These are phyloP conservation scores for Metrosideros polymorpha DNA, from an alignment of 441 rosid species.

Conservation along the genomic window DNA sequence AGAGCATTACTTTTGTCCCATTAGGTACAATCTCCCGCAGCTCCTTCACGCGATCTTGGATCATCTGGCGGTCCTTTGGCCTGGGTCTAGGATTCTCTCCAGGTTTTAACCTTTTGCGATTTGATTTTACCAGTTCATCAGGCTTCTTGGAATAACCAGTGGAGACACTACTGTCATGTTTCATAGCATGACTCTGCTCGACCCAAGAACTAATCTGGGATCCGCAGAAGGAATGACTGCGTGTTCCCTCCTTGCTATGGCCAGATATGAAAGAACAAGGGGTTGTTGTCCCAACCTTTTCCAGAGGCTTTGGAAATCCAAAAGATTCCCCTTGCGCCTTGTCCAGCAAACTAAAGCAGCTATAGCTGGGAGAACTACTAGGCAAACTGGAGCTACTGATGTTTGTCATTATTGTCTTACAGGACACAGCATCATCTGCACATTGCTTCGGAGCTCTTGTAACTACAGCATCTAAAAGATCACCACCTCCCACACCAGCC, in stretches of 20 bases:
- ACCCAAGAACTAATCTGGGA: constrained; percentile 88
- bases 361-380: constrained; percentile 21
- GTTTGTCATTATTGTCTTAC: constrained; percentile 59
- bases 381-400: constrained; percentile 47
- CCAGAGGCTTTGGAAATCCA: constrained; percentile 23
- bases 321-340: constrained; percentile 24
- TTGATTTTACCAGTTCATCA: constrained; percentile 52
- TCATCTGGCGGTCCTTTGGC: constrained; percentile 98
- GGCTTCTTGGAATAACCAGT: constrained; percentile 61
- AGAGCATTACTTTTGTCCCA: constrained; percentile 71
- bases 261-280: constrained; percentile 34
- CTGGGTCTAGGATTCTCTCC: constrained; percentile 96
- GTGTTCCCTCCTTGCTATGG: constrained; percentile 31
- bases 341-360: constrained; percentile 23
- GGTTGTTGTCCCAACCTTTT: constrained; percentile 19
- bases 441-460: constrained; percentile 63
- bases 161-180: constrained; percentile 38
- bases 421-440: constrained; percentile 60
- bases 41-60: constrained; percentile 98
- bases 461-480: constrained; percentile 94
- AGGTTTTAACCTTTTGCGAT: constrained; percentile 77
- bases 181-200: constrained; percentile 47
- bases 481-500: constrained; percentile 26
- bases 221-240: constrained; percentile 47
- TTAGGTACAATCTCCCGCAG: constrained; percentile 92